Evolutionary conservation across 2,329 filamentous ascomycete genomes (phyloP).

Genomic region (Aschersonia sp.): DNA sequence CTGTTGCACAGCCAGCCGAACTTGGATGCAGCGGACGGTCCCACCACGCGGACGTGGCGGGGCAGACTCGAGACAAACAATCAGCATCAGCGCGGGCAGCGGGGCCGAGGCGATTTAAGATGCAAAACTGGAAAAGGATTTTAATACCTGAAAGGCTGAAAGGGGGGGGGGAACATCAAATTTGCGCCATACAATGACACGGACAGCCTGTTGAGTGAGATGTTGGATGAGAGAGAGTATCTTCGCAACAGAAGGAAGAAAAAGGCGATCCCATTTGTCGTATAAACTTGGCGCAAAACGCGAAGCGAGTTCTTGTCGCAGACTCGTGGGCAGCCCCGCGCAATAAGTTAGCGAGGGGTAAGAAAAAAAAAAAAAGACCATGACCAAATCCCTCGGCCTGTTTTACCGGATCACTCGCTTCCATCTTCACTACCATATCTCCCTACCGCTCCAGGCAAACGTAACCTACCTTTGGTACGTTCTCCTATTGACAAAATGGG

Average conservation of each 20-base stretch:
- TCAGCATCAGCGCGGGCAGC: background rate
- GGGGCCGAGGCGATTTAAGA: background rate
- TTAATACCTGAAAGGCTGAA: background rate
- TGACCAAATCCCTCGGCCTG: background rate
- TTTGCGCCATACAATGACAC: too few species aligned
- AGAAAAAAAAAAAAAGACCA: background rate
- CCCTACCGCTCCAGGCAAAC: background rate
- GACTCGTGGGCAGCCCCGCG: background rate
- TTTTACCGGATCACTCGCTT: background rate
- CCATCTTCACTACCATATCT: background rate
- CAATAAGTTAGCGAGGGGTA: background rate
- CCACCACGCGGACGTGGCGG: background rate
- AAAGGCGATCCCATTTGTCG: background rate
- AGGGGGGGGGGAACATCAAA: too few species aligned
- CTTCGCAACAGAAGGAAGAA: too few species aligned
- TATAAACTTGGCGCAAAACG: background rate
- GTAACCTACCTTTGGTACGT: too few species aligned
- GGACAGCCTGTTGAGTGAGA: too few species aligned
- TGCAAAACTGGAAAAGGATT: background rate
- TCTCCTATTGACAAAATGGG: conserved; percentile 42
- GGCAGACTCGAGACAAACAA: background rate
- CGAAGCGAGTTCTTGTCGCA: background rate
- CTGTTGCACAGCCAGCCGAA: too few species aligned
- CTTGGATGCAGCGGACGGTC: background rate
- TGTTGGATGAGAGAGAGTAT: too few species aligned